Evolutionary conservation across 306 rosid species (phyloP).

Genomic region (Gleditsia sinensis): DNA sequence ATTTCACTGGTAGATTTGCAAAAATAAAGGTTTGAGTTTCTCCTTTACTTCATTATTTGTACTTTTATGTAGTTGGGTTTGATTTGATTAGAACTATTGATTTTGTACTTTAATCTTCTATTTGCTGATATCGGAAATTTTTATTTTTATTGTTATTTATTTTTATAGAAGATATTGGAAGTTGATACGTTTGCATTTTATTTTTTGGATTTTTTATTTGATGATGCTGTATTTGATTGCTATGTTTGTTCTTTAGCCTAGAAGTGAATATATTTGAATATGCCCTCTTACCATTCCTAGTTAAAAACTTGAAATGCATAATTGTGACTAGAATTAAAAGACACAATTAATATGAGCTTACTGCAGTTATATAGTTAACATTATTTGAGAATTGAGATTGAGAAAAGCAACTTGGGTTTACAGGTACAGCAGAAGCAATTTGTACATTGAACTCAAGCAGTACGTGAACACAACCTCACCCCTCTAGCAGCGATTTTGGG

Average conservation of each 20-base stretch:
- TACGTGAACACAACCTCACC: not conserved
- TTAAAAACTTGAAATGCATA: not conserved
- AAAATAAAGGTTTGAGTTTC: too few species aligned
- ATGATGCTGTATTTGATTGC: too few species aligned
- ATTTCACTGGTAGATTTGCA: too few species aligned
- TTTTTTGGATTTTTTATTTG: too few species aligned
- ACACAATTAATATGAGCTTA: not conserved
- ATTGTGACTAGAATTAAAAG: too few species aligned
- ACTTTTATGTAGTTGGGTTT: not conserved
- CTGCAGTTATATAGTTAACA: not conserved
- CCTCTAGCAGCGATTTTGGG: not conserved
- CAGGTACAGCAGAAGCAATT: conserved; percentile 2
- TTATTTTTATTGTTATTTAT: not conserved
- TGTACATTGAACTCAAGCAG: not conserved
- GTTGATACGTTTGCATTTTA: not conserved
- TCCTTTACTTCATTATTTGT: not conserved
- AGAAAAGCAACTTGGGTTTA: not conserved
- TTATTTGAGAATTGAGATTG: not conserved
- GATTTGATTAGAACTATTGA: not conserved
- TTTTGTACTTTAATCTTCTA: not conserved
- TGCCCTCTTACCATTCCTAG: not conserved
- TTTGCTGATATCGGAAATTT: not conserved
- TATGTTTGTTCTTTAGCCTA: too few species aligned
- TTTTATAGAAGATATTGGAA: not conserved
- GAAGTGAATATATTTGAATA: not conserved